Percentiles rank a stretch among this genome's conserved stretches.
Evolutionary conservation across 163 green algal species (phyloP).

Genomic region (Scenedesmus sp.): DNA sequence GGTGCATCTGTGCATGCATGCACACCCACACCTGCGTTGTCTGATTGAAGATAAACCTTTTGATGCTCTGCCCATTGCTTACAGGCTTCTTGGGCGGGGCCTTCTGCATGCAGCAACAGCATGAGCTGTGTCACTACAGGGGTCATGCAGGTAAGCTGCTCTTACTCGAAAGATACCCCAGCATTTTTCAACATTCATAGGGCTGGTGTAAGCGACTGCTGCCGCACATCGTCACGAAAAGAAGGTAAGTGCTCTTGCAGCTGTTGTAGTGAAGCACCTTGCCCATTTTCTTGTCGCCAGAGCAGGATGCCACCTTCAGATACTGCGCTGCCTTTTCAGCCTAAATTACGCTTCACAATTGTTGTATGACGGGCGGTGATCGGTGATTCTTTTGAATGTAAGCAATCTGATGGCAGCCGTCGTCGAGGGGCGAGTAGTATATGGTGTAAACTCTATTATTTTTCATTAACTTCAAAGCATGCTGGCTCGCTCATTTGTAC

Average conservation of each 20-base stretch:
- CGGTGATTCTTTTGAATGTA: background rate
- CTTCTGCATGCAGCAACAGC: background rate
- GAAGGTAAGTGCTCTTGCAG: background rate
- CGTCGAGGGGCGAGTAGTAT: background rate
- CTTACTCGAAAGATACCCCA: background rate
- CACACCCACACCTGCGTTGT: background rate
- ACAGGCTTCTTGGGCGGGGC: constrained; percentile 8
- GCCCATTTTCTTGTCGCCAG: background rate
- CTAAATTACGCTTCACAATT: background rate
- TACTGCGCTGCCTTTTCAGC: too few relatives aligned
- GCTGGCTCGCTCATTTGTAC: too few relatives aligned
- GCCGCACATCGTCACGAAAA: background rate
- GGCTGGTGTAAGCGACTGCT: background rate
- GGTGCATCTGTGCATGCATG: background rate
- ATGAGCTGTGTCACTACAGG: background rate
- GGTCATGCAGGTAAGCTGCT: background rate
- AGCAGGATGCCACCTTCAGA: background rate
- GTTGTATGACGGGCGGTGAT: background rate
- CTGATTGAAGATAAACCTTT: background rate
- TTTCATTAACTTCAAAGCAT: too few relatives aligned
- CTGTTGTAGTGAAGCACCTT: constrained; percentile 15
- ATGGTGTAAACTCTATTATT: background rate
- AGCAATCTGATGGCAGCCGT: background rate
- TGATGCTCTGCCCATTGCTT: constrained; percentile 12
- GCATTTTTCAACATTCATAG: background rate